Percentiles rank a stretch among this genome's conserved stretches.
Evolutionary conservation across 1,139 yeast species (phyloP).

Genomic region (Kodamaea arcana): DNA sequence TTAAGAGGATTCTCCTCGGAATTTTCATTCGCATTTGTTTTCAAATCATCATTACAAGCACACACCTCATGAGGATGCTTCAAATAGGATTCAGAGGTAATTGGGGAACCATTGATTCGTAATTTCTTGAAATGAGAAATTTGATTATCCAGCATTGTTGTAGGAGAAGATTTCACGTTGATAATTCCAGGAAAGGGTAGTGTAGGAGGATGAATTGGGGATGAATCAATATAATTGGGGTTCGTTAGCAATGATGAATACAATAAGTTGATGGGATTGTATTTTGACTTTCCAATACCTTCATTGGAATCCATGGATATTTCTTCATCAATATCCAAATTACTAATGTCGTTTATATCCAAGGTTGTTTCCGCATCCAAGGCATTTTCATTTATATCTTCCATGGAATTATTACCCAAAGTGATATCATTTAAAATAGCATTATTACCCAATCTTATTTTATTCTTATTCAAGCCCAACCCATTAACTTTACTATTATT

Average conservation of each 20-base stretch:
- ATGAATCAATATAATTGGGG: slow-evolving; percentile 6
- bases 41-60: slow-evolving; percentile 3
- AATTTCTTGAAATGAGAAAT: slow-evolving; percentile 42
- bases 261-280: slow-evolving; percentile 14
- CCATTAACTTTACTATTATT: neutral
- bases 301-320: neutral
- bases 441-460: too few relatives aligned
- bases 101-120: slow-evolving; percentile 40
- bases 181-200: slow-evolving; percentile 12
- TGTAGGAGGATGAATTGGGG: slow-evolving; percentile 6
- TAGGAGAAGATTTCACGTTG: slow-evolving; percentile 35
- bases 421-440: too few relatives aligned
- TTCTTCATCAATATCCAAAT: too few relatives aligned
- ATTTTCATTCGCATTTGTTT: slow-evolving; percentile 9
- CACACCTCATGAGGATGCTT: slow-evolving; percentile 9
- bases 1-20: too few relatives aligned
- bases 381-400: too few relatives aligned
- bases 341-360: too few relatives aligned
- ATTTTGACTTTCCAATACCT: too few relatives aligned
- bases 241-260: slow-evolving; percentile 14
- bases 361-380: too few relatives aligned
- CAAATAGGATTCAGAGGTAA: slow-evolving; percentile 26
- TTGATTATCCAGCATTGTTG: slow-evolving; percentile 34
- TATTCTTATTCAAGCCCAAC: too few relatives aligned
- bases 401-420: neutral